Base-by-base conservation (phyloP, 2,329 filamentous ascomycete genomes). In the Hypocreales sp. region DNA sequence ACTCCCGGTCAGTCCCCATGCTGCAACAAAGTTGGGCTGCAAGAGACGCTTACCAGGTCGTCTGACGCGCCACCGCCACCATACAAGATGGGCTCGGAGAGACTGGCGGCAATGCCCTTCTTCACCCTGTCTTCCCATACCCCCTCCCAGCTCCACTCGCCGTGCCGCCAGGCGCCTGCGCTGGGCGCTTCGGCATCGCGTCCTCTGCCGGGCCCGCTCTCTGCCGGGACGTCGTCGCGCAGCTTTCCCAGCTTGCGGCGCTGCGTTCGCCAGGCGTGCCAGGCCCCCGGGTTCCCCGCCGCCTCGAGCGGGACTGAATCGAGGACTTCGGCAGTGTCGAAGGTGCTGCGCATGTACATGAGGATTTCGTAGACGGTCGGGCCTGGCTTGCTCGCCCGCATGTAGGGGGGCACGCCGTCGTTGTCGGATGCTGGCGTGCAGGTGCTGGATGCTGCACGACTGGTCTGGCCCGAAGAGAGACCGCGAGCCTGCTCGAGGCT, bases 111-210 rank as follows among this genome's bases (percentile, higher is more conserved):
- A 23, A 94, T 70, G 12, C 79, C 79, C 48, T 78, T 80, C 50
- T 72, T 76, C 1, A 93, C 86, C 29, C 87, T 68, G 37, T 86
- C 78, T 47, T 92, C 81, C 87, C 87, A 98, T 0, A 95, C 87
- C 0, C 87, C 86, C 43, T 93, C 83, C 87, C 87, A 95, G 46
- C 92, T 92, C 87, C 87, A 95, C 41, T 92, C 79, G 6, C 79
- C 80, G 0, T 83, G 83, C 17, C 31, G 31, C 20, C 38, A 23
- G 9, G 34, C 25, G 2, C 25, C 27, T 24, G 22, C 21, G 15
- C 34, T 40, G 2, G 36, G 14, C 10, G 18, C 22, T 13, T 26
- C 20, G 13, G 16, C 20, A 15, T 27, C 4, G 20, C 4, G 13
- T 18, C 7, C 13, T 18, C 16, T 9, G 27, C 18, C 13, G 13